These are phyloP conservation scores for Boletus calvinii DNA, from an alignment of 1,284 basidiomycete genomes.

Conservation along the genomic window DNA sequence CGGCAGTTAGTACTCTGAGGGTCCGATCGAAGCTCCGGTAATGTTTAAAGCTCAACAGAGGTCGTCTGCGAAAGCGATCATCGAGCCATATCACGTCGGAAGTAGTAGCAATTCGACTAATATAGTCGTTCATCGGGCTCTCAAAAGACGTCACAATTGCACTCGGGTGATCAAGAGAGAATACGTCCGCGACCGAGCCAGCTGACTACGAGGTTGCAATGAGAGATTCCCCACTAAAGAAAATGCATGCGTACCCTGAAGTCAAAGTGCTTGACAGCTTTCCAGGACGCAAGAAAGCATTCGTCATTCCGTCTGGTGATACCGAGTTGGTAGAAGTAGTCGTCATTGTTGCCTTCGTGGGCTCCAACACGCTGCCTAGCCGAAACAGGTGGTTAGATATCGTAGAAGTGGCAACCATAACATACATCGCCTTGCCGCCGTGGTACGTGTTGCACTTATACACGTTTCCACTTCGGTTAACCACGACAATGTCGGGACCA, in stretches of 20 bases:
- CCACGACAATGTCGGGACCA: conserved; percentile 36
- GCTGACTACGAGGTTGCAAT: conserved; percentile 25
- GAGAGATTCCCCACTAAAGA: conserved; percentile 1
- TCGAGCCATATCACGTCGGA: conserved; percentile 67
- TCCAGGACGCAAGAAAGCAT: conserved; percentile 36
- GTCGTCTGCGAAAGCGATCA: conserved; percentile 49
- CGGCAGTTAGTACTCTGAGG: conserved; percentile 44
- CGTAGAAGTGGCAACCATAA: conserved; percentile 22
- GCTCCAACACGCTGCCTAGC: conserved; percentile 26
- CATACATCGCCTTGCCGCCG: conserved; percentile 35
- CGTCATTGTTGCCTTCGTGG: conserved; percentile 17
- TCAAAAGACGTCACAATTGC: conserved; percentile 55
- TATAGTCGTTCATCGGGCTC: conserved; percentile 39
- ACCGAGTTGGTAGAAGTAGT: conserved; percentile 33
- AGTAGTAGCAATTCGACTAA: conserved; percentile 57
- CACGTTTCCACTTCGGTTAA: conserved; percentile 47
- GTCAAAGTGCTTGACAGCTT: conserved; percentile 42
- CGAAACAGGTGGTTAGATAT: conserved; percentile 12
- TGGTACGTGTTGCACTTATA: conserved; percentile 37
- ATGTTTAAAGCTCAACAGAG: conserved; percentile 62
- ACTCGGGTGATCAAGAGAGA: conserved; percentile 33
- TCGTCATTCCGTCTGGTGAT: conserved; percentile 24
- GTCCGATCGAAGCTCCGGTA: conserved; percentile 58
- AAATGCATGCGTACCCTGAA: conserved; percentile 42
- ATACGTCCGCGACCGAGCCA: conserved; percentile 32